Percentiles rank a stretch among this genome's conserved stretches.
phyloP scores from a whole-genome alignment of 2,329 filamentous ascomycete genomes.

The Apiospora pterosperma region DNA sequence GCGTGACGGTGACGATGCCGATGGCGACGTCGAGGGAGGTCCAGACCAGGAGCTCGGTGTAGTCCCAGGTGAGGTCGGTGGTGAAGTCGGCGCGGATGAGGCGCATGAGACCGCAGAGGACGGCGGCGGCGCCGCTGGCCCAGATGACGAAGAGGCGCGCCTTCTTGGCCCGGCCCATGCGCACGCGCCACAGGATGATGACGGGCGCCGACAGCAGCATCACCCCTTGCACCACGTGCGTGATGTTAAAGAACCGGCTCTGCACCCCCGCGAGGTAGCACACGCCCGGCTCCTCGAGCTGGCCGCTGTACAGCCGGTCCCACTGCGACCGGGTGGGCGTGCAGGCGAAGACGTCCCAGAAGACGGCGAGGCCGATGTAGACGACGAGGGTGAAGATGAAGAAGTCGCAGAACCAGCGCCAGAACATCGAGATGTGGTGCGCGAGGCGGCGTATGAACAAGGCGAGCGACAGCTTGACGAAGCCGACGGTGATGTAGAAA shows the following conservation, averaged over 20 bases:
- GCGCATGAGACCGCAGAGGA: slow-evolving; percentile 27
- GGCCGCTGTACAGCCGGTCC: slow-evolving; percentile 21
- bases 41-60: slow-evolving; percentile 26
- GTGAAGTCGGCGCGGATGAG: slow-evolving; percentile 17
- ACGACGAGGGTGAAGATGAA: slow-evolving; percentile 25
- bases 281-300: slow-evolving; percentile 11
- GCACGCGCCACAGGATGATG: slow-evolving; percentile 31
- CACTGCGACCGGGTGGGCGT: slow-evolving; percentile 21
- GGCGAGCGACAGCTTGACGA: slow-evolving; percentile 33
- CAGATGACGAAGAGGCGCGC: slow-evolving; percentile 29
- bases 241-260: slow-evolving; percentile 21
- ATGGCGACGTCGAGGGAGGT: slow-evolving; percentile 28
- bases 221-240: slow-evolving; percentile 32
- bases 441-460: slow-evolving; percentile 33
- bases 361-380: slow-evolving; percentile 27
- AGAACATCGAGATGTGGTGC: slow-evolving; percentile 21
- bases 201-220: slow-evolving; percentile 28
- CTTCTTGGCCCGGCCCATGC: slow-evolving; percentile 26
- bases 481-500: slow-evolving; percentile 27
- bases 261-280: slow-evolving; percentile 20
- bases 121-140: slow-evolving; percentile 25
- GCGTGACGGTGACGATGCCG: slow-evolving; percentile 27
- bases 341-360: slow-evolving; percentile 28
- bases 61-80: slow-evolving; percentile 21
- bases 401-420: slow-evolving; percentile 26